Conservation (phyloP, 2,329 filamentous ascomycete genomes). For the Tolypocladium paradoxum region DNA sequence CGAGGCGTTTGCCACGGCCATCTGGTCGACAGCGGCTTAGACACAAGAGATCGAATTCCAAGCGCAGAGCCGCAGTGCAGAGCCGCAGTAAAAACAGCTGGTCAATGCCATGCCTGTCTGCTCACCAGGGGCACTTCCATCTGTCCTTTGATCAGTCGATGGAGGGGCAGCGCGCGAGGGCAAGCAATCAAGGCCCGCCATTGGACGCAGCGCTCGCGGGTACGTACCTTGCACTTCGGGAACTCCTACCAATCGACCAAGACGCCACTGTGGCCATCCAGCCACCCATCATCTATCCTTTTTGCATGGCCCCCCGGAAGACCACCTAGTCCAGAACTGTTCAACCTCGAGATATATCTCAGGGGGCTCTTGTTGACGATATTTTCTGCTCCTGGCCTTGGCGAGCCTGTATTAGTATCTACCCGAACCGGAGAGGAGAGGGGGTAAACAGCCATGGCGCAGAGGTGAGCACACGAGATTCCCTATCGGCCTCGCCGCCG, state of each 20-base stretch:
- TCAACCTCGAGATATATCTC: not conserved
- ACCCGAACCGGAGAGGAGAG: not conserved
- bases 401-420: not conserved
- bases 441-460: constrained; percentile 16
- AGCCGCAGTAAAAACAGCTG: too few species aligned
- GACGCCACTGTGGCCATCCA: not conserved
- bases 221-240: not conserved
- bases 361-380: not conserved
- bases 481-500: not conserved
- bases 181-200: not conserved
- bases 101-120: not conserved
- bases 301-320: not conserved
- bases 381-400: not conserved
- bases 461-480: constrained; percentile 16
- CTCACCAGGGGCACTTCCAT: not conserved
- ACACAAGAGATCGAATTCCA: not conserved
- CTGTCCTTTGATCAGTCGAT: not conserved
- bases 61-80: too few species aligned
- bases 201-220: not conserved
- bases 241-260: not conserved
- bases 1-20: not conserved
- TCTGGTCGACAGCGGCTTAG: not conserved
- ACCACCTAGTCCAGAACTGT: constrained; percentile 8
- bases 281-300: not conserved
- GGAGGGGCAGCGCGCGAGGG: not conserved